Base-by-base conservation (phyloP, 495 filamentous ascomycete species). In the Niebla homalea region DNA sequence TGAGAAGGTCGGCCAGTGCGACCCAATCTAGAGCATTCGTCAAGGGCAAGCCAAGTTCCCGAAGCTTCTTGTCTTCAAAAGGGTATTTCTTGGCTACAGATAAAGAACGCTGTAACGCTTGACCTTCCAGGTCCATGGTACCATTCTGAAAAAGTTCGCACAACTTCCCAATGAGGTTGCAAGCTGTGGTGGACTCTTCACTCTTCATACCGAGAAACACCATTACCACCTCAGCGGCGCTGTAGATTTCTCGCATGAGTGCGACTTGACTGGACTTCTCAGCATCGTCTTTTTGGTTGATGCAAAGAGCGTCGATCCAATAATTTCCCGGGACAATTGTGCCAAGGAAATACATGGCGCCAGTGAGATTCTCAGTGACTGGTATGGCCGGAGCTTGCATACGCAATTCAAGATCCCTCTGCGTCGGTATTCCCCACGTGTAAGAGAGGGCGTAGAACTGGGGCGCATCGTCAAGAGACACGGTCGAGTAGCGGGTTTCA, bases 251-350 rank as follows among this genome's bases (percentile, higher is more conserved):
- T 22, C 54, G 55, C 66, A 68, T 67, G 48, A 67, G 56, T 43
- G 56, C 56, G n/a, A 68, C 54, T 44, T 68, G 64, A 10, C 56
- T 50, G 11, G 52, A 53, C 35, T 65, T 65, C 53, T 68, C 66
- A 7, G 51, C 29, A 12, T 52, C 23, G 44, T 67, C 59, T 11
- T 61, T 50, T 43, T 67, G 64, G 50, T 67, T 63, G 49, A 67
- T 63, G 43, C 64, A 67, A 35, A 67, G 49, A 32, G 64, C 64
- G 45, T 64, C 64, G 40, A 62, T 64, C 65, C 65, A 68, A 41
- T 41, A 41, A 2, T 7, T 41, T 7, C 39, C 39, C 10, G 39
- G 39, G 21, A 41, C 21, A 15, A 41, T 41, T 5, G 39, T 19
- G n/a, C 39, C 39, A 8, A 41, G 39, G n/a, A n/a, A 41, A 15